Percentiles rank a stretch among this genome's conserved stretches.
Evolutionary conservation across 2,329 filamentous ascomycete genomes (phyloP).

Genomic region (Ustilaginoidea virens): DNA sequence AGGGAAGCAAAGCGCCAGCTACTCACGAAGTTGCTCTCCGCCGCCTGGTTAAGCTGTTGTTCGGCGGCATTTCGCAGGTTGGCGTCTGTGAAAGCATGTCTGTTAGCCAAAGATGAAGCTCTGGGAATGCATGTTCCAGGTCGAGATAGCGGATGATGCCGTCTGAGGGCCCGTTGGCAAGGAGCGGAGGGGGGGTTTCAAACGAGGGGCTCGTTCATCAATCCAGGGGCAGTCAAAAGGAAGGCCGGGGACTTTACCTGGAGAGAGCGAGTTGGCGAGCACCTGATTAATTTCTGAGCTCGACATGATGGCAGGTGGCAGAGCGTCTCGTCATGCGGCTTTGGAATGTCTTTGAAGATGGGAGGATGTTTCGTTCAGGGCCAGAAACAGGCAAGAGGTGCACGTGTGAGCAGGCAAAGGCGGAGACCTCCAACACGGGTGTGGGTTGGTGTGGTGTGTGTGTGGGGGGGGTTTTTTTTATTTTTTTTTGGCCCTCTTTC

Average conservation of each 20-base stretch:
- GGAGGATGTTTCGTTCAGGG: constrained; percentile 3
- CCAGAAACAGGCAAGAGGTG: constrained; percentile 4
- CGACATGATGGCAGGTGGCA: constrained; percentile 38
- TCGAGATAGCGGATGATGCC: too few relatives aligned
- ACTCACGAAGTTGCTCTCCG: constrained; percentile 86
- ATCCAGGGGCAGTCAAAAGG: too few relatives aligned
- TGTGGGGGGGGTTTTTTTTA: constrained; percentile 4
- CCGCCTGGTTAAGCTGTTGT: constrained; percentile 82
- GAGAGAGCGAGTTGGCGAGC: constrained; percentile 89
- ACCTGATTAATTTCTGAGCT: constrained; percentile 93
- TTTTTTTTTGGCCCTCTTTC: too few relatives aligned
- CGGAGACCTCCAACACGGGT: constrained; percentile 5
- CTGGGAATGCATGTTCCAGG: too few relatives aligned
- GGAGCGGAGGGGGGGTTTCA: not conserved
- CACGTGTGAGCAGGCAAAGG: constrained; percentile 6
- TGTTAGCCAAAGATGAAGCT: constrained; percentile 1
- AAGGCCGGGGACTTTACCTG: constrained; percentile 46
- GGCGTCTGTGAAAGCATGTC: constrained; percentile 49
- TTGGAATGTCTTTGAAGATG: constrained; percentile 9
- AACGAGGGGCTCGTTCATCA: constrained; percentile 4
- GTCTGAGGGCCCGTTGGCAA: too few relatives aligned
- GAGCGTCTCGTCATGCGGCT: constrained; percentile 22
- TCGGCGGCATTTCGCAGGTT: constrained; percentile 80
- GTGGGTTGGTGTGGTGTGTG: too few relatives aligned
- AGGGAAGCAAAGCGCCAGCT: constrained; percentile 2